phyloP scores from a whole-genome alignment of 257 asterid species.

The Echium plantagineum region DNA sequence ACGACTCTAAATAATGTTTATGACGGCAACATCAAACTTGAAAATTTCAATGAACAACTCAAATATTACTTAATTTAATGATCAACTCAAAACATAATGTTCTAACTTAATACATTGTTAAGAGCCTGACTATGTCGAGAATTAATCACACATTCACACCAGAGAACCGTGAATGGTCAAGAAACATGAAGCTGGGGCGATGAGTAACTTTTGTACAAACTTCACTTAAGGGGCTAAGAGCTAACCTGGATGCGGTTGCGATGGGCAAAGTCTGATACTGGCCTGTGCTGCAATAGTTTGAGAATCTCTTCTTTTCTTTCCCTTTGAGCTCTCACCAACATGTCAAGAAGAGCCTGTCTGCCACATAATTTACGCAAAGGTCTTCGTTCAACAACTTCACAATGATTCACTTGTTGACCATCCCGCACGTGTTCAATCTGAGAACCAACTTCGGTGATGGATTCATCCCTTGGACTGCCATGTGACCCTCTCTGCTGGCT shows the following conservation, averaged over 20 bases:
- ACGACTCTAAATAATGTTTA: no score
- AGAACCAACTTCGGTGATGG: slow-evolving; percentile 30
- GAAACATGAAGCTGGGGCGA: not conserved
- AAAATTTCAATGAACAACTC: not conserved
- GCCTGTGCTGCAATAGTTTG: slow-evolving; percentile 42
- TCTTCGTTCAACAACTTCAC: slow-evolving; percentile 39
- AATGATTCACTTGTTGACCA: slow-evolving; percentile 25
- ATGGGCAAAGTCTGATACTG: slow-evolving; percentile 65
- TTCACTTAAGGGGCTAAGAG: not conserved
- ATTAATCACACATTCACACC: not conserved
- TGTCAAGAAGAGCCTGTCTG: slow-evolving; percentile 84
- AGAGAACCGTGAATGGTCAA: not conserved
- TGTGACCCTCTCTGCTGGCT: slow-evolving; percentile 27
- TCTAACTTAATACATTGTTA: no score
- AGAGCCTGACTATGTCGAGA: not conserved
- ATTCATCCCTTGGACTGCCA: slow-evolving; percentile 34
- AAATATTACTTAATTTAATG: not conserved
- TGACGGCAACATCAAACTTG: not conserved
- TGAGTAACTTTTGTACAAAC: not conserved
- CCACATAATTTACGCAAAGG: slow-evolving; percentile 68
- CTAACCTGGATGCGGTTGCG: slow-evolving; percentile 91
- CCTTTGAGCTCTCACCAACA: slow-evolving; percentile 55
- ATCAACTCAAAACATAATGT: not conserved
- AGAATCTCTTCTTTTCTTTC: slow-evolving; percentile 64
- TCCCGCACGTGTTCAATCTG: slow-evolving; percentile 45